phyloP scores from a whole-genome alignment of 768 basidiomycete genomes.

The Megacollybia marginata region DNA sequence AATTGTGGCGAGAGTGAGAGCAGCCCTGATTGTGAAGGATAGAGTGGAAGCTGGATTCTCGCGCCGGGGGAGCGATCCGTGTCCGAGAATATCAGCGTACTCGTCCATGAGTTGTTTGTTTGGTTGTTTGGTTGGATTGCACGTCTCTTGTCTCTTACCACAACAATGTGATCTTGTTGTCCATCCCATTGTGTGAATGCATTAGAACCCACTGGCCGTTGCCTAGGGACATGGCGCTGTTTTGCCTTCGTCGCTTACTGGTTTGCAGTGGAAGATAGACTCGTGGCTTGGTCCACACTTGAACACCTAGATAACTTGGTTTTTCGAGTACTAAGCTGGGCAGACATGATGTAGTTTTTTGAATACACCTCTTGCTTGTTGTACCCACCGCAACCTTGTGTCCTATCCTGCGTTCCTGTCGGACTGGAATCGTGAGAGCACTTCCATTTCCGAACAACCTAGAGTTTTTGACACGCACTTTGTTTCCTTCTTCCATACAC shows the following conservation, averaged over 20 bases:
- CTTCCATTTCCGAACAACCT: too few species aligned
- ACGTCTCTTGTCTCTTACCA: too few species aligned
- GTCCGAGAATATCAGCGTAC: constrained; percentile 66
- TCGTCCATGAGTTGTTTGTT: constrained; percentile 28
- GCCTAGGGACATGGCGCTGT: constrained; percentile 70
- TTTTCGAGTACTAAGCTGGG: constrained; percentile 77
- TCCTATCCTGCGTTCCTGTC: background rate
- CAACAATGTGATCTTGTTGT: background rate
- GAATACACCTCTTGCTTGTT: too few species aligned
- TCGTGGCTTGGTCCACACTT: constrained; percentile 66
- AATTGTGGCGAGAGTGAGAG: constrained; percentile 28
- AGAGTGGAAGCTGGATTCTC: constrained; percentile 23
- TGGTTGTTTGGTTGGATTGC: too few species aligned
- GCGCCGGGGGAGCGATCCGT: constrained; percentile 32
- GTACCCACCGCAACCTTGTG: too few species aligned
- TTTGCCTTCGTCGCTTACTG: constrained; percentile 77
- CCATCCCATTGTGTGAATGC: constrained; percentile 7
- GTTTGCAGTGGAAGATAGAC: constrained; percentile 63
- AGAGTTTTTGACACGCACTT: background rate
- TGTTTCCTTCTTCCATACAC: background rate
- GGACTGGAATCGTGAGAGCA: too few species aligned
- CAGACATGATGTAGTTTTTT: constrained; percentile 25
- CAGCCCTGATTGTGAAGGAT: constrained; percentile 31
- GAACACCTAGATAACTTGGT: constrained; percentile 56
- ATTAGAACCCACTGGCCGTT: constrained; percentile 48